These are phyloP conservation scores for Evernia prunastri DNA, from an alignment of 495 filamentous ascomycete genomes.

Conservation along the genomic window DNA sequence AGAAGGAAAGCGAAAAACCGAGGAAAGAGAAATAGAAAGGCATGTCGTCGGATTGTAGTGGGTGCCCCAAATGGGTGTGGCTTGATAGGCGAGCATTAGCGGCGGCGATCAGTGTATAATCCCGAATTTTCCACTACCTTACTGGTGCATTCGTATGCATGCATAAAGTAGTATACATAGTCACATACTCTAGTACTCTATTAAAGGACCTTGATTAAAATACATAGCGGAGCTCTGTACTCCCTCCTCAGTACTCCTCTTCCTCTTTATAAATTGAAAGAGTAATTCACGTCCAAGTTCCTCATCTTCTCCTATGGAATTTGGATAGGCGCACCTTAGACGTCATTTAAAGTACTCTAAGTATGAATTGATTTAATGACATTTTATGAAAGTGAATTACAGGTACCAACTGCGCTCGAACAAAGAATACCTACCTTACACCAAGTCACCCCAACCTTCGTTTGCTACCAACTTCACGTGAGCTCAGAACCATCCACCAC, in stretches of 20 bases:
- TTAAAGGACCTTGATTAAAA: too few species aligned
- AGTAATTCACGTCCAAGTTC: background rate
- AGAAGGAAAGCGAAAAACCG: too few species aligned
- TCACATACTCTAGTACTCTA: too few species aligned
- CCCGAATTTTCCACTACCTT: background rate
- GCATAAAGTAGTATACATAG: too few species aligned
- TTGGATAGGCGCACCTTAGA: background rate
- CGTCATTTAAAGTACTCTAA: too few species aligned
- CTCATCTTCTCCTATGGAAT: background rate
- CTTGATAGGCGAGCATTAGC: conserved; percentile 2
- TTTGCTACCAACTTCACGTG: conserved; percentile 1
- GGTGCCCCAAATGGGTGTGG: background rate
- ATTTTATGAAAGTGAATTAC: conserved; percentile 12
- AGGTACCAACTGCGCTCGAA: conserved; percentile 7
- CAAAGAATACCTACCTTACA: too few species aligned
- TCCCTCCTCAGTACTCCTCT: background rate
- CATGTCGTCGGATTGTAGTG: background rate
- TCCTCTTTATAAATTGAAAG: background rate
- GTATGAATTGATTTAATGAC: conserved; percentile 12
- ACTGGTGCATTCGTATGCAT: background rate
- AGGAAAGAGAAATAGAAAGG: too few species aligned
- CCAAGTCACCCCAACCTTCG: conserved; percentile 7
- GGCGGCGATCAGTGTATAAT: background rate
- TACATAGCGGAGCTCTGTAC: too few species aligned
- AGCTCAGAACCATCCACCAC: background rate